phyloP scores from a whole-genome alignment of 306 rosid species.

The Malus sylvestris region DNA sequence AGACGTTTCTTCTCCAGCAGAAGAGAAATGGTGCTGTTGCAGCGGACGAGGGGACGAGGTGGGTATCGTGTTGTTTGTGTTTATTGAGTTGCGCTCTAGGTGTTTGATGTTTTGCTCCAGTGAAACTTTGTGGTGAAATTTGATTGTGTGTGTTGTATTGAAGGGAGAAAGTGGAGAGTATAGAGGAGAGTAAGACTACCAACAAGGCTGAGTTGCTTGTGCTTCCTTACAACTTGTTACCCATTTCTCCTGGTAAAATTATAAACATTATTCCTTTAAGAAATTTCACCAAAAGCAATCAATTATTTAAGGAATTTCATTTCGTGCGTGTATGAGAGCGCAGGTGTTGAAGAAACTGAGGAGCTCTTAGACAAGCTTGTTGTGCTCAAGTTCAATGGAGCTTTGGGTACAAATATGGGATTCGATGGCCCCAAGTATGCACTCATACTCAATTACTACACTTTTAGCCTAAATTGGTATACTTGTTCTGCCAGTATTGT shows the following conservation, averaged over 20 bases:
- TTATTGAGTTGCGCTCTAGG: neutral
- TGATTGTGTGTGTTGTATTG: neutral
- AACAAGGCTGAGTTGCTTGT: conserved; percentile 35
- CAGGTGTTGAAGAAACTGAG: conserved; percentile 43
- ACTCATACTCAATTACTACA: neutral
- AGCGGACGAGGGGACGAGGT: neutral
- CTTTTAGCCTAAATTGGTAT: neutral
- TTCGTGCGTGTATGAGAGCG: neutral
- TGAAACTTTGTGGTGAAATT: neutral
- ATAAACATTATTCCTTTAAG: neutral
- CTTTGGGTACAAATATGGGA: conserved; percentile 35
- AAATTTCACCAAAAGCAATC: neutral
- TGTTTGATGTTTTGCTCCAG: neutral
- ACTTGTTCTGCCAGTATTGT: neutral
- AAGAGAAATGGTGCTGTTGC: conserved; percentile 11
- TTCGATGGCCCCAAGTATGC: conserved; percentile 56
- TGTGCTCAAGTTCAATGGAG: conserved; percentile 53
- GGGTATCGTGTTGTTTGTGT: neutral
- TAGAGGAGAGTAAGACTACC: conserved; percentile 25
- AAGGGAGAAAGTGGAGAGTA: conserved; percentile 30
- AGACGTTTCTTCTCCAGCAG: conserved; percentile 50
- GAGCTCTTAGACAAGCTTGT: conserved; percentile 66
- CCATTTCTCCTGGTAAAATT: neutral
- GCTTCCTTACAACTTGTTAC: conserved; percentile 31
- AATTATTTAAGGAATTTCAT: no score